phyloP scores from a whole-genome alignment of 2,329 filamentous ascomycete species.

The Dothidotthia symphoricarpi region DNA sequence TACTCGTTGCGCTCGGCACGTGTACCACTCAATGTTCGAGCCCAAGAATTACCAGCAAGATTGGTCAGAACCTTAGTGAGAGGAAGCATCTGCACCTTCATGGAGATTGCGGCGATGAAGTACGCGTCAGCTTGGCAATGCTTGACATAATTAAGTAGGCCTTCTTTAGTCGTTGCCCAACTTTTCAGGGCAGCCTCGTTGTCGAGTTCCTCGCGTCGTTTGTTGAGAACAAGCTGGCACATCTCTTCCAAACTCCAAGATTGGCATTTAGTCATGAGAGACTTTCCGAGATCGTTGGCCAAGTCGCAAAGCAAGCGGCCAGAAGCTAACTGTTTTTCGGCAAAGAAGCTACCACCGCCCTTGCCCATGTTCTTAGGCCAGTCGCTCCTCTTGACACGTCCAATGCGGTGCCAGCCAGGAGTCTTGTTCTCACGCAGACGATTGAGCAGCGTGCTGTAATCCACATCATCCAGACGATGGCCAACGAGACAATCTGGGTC shows the following conservation, averaged over 20 bases:
- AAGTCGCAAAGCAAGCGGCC: slow-evolving; percentile 91
- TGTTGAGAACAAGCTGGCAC: slow-evolving; percentile 84
- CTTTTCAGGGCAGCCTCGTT: slow-evolving; percentile 82
- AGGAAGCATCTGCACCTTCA: slow-evolving; percentile 87
- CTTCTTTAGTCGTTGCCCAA: slow-evolving; percentile 79
- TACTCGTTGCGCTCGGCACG: slow-evolving; percentile 98
- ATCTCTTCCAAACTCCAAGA: slow-evolving; percentile 98
- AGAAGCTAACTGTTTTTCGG: slow-evolving; percentile 83
- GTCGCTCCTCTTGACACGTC: slow-evolving; percentile 74
- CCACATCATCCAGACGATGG: slow-evolving; percentile 94
- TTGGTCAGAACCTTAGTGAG: slow-evolving; percentile 95
- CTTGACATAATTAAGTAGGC: slow-evolving; percentile 87
- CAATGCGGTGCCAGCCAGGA: slow-evolving; percentile 90
- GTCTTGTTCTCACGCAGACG: slow-evolving; percentile 87
- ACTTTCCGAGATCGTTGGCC: slow-evolving; percentile 95
- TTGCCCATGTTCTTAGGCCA: slow-evolving; percentile 89
- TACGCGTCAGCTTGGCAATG: slow-evolving; percentile 96
- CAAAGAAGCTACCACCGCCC: slow-evolving; percentile 85
- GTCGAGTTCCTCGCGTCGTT: slow-evolving; percentile 78
- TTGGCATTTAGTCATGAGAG: slow-evolving; percentile 93
- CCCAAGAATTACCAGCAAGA: slow-evolving; percentile 96
- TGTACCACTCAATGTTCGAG: slow-evolving; percentile 89
- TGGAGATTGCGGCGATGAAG: slow-evolving; percentile 85
- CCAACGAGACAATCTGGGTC: slow-evolving; percentile 94
- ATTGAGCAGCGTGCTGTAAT: slow-evolving; percentile 86